Evolutionary conservation across 2,329 filamentous ascomycete genomes (phyloP), one percentile per base, ranked within the genome.

Genomic region (Lachnellula arida): DNA sequence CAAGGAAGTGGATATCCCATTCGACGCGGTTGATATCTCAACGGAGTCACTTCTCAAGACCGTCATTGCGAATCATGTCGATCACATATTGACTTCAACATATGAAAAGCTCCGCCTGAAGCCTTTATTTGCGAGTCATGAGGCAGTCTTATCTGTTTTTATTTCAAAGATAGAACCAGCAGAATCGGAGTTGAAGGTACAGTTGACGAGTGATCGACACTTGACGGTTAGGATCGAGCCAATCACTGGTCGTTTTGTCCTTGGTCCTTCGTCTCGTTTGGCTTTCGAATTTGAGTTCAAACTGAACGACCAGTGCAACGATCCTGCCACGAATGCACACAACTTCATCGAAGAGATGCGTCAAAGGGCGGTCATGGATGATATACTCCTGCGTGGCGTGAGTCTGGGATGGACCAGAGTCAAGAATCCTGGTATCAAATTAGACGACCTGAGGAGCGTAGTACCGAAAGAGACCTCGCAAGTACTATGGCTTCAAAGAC

Each of bases 21-120:
- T 96, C 35, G 81, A 95, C 67, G 75, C 80, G 46, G 75, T 81
- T 43, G 75, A 80, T 12, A 77, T 97, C 22, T 94, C 88, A 2
- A 80, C 89, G 49, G 90, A 96, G 68, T 69, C 75, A 5, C 80
- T 96, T 3, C 73, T 99, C 44, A 86, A 86, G 64, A 79, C 80
- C 35, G 84, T 92, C 17, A 86, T 95, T 64, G 87, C 87, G 35
- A 80, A 81, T 58, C 93, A 97, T 69, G 81, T 87, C 28, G 84
- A 82, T 57, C 78, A 87, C 65, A 83, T 92, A 25, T 78, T 97
- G 44, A 78, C 76, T n/a, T 79, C 79, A 5, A 85, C 89, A 7
- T 81, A 85, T 65, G 74, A 78, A 48, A 85, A 78, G 54, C 72
- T 96, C 53, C 72, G 76, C 37, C 72, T 76, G 39, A 80, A 81